Conservation (phyloP, 2,329 filamentous ascomycete species). For the Penicillium sp. region DNA sequence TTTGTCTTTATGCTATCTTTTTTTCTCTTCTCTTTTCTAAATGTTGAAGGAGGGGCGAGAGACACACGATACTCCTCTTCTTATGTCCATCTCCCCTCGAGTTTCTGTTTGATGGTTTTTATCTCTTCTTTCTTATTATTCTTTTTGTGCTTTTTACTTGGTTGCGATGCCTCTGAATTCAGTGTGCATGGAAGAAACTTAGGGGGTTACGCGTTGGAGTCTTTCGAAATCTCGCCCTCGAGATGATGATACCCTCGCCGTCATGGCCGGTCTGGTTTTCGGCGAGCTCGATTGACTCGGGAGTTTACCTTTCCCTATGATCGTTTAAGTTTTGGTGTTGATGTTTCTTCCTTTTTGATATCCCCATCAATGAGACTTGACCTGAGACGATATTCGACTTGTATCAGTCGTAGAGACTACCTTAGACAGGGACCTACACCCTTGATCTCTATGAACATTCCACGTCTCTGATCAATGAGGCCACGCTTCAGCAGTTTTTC, state of each 20-base stretch:
- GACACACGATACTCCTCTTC: slow-evolving; percentile 1
- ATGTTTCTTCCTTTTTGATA: slow-evolving; percentile 26
- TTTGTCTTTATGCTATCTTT: slow-evolving; percentile 9
- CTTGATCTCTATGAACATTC: no score
- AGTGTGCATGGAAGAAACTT: slow-evolving; percentile 1
- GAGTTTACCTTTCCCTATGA: slow-evolving; percentile 9
- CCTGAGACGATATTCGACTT: slow-evolving; percentile 12
- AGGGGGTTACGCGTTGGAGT: background rate
- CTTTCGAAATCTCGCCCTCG: slow-evolving; percentile 2
- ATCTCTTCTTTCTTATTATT: background rate
- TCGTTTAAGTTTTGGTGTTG: slow-evolving; percentile 12
- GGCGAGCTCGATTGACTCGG: slow-evolving; percentile 4
- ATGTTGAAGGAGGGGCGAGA: slow-evolving; percentile 1
- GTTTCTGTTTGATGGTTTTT: background rate
- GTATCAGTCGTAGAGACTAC: background rate
- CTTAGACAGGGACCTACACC: no score
- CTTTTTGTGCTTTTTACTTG: background rate
- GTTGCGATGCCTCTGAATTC: background rate
- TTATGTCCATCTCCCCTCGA: background rate
- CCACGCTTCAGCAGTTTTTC: no score
- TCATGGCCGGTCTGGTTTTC: background rate
- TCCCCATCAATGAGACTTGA: slow-evolving; percentile 30
- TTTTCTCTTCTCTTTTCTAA: slow-evolving; percentile 6
- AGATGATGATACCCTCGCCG: slow-evolving; percentile 4
- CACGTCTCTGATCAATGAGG: no score